Evolutionary conservation across 495 filamentous ascomycete genomes (phyloP), one percentile per base, ranked within the genome.

Genomic region (Cercophora scortea): DNA sequence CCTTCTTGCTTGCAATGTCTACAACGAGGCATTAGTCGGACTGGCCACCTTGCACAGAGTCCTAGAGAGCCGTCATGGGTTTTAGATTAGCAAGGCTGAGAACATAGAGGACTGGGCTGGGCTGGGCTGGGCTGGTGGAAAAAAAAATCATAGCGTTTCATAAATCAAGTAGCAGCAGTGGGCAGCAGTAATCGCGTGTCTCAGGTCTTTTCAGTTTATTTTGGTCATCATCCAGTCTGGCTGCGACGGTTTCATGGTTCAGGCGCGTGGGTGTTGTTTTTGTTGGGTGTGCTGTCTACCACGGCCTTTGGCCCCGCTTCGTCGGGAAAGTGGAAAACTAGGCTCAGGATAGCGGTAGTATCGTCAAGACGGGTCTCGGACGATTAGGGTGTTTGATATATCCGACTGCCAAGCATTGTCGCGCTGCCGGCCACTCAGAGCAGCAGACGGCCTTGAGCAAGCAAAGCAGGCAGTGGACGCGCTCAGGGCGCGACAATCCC

Each of bases 171-270:
- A 38, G 36, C 36, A 13, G 36, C 36, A 38, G 36, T 3, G 10
- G 8, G 8, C 36, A 7, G 35, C 36, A 35, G 41, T n/a, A 17
- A 42, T 12, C 17, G 9, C 1, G 60, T 55, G 60, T 61, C 61
- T 70, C 67, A 70, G 66, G 60, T 70, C 65, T 70, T 68, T 66
- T 68, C 65, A 67, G 66, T 66, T 66, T 66, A 45, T 54, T 43
- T 52, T 55, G 56, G 52, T 63, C 61, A 56, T 64, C 63, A 64
- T 61, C 40, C 59, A 58, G 53, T 50, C 43, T 11, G 49, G 61
- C 63, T 56, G 52, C 67, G 62, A 51, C 67, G 67, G 67, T 57
- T 70, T 64, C 57, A 54, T 50, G 54, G 57, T 47, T 60, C 55
- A 17, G 49, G 19, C 32, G 48, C 9, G 32, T 16, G 47, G 53